Base-by-base conservation (phyloP, 345 rosid species). In the Eucalyptus sp. region DNA sequence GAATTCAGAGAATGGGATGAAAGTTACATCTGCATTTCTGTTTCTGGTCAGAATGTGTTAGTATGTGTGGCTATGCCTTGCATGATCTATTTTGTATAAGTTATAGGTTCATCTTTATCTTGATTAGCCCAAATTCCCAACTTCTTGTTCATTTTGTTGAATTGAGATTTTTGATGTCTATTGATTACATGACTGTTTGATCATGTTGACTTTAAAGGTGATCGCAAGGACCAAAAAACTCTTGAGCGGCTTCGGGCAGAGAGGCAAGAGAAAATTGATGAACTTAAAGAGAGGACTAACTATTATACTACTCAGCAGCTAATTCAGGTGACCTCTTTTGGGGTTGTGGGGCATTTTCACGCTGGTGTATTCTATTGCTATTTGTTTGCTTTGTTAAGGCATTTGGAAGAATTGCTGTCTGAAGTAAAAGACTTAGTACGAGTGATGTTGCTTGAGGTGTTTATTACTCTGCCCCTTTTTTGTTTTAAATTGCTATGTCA, bases 281-380 rank as follows among this genome's bases (percentile, higher is more conserved):
- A 96, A 91, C 98, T 98, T 89, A 98, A 98, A 91, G 99, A 98
- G 93, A 94, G 91, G 91, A 98, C 98, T 87, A 98, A 98, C 92
- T 97, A 96, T 91, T 97, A 98, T 90, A 92, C 94, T 76, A 98
- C 98, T 10, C 99, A 98, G 85, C 98, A 95, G 90, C 96, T 98
- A 91, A 98, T 98, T 93, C 97, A 98, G 99, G 99, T 97, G 79
- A 90, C 10, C 10, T n/a, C 33, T 44, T 43, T 1, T 54, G 10
- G 84, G 84, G 48, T 24, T 76, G 84, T 15, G 48, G 84, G 84
- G 48, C 83, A 10, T 10, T 37, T 37, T 3, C 48, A 76, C 5
- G 8, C 83, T 10, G 27, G 83, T 37, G 1, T 76, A 76, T 76
- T 76, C 84, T 20, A 76, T 1, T 76, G 27, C 22, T 76, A 37